These are phyloP conservation scores for Tylopilus balloui DNA, from an alignment of 768 basidiomycete genomes.

Conservation along the genomic window DNA sequence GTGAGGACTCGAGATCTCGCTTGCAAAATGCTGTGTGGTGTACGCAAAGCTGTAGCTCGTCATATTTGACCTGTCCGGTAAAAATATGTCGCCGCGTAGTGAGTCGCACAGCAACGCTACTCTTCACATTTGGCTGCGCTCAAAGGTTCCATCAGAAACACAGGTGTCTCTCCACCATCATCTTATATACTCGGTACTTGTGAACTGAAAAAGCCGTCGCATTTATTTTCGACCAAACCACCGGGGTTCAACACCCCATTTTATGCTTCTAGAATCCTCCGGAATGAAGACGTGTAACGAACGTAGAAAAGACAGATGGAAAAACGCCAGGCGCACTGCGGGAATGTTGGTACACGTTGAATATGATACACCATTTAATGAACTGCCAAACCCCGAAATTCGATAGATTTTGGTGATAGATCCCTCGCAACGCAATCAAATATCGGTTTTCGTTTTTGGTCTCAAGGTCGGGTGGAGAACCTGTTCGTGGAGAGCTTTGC, in stretches of 20 bases:
- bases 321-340: not conserved
- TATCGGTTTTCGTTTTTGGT: constrained; percentile 24
- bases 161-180: not conserved
- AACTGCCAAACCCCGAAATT: constrained; percentile 1
- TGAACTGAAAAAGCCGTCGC: not conserved
- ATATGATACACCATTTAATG: constrained; percentile 17
- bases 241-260: constrained; percentile 24
- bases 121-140: no score
- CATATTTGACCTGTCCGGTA: no score
- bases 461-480: constrained; percentile 63
- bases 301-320: not conserved
- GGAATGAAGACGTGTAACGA: constrained; percentile 3
- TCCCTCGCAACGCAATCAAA: constrained; percentile 10
- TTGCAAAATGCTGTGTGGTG: no score
- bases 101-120: no score
- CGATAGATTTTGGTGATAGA: not conserved
- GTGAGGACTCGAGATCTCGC: no score
- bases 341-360: constrained; percentile 26
- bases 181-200: not conserved
- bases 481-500: constrained; percentile 92
- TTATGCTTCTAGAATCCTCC: constrained; percentile 8
- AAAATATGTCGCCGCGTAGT: no score
- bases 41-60: no score
- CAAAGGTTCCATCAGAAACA: not conserved
- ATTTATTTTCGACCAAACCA: constrained; percentile 6